Conservation (phyloP, 768 basidiomycete genomes). For the Psilocybe sp. region DNA sequence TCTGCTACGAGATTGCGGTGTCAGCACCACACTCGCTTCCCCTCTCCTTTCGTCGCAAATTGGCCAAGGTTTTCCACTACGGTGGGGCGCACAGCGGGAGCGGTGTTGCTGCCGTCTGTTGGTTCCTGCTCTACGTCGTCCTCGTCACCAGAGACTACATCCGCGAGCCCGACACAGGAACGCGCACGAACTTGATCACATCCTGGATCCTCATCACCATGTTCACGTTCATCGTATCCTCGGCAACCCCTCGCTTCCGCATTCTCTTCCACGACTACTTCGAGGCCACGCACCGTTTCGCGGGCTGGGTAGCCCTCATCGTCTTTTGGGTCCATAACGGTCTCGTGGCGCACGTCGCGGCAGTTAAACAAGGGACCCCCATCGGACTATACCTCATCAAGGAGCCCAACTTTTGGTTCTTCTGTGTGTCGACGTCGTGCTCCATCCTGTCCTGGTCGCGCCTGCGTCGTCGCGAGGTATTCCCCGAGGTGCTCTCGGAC, state of each 20-base stretch:
- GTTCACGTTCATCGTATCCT: slow-evolving; percentile 43
- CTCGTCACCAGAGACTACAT: slow-evolving; percentile 37
- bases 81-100: slow-evolving; percentile 56
- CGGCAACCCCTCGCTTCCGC: slow-evolving; percentile 48
- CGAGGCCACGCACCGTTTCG: slow-evolving; percentile 52
- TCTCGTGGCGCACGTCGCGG: slow-evolving; percentile 32
- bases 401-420: slow-evolving; percentile 48
- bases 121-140: slow-evolving; percentile 48
- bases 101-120: slow-evolving; percentile 49
- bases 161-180: slow-evolving; percentile 19
- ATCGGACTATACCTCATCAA: slow-evolving; percentile 43
- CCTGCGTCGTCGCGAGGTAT: slow-evolving; percentile 46
- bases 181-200: slow-evolving; percentile 30
- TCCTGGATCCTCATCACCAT: slow-evolving; percentile 44
- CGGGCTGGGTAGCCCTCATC: slow-evolving; percentile 50
- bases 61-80: slow-evolving; percentile 52
- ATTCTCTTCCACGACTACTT: slow-evolving; percentile 49
- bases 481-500: slow-evolving; percentile 49
- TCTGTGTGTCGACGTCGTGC: slow-evolving; percentile 29
- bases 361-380: slow-evolving; percentile 26
- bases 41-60: slow-evolving; percentile 39
- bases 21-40: slow-evolving; percentile 35
- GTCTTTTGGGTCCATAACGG: slow-evolving; percentile 47
- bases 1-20: slow-evolving; percentile 45
- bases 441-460: slow-evolving; percentile 52